Evolutionary conservation across 164 flowering plant species (phyloP), one percentile per base, ranked within the genome.

Genomic region (Aristolochia californica): DNA sequence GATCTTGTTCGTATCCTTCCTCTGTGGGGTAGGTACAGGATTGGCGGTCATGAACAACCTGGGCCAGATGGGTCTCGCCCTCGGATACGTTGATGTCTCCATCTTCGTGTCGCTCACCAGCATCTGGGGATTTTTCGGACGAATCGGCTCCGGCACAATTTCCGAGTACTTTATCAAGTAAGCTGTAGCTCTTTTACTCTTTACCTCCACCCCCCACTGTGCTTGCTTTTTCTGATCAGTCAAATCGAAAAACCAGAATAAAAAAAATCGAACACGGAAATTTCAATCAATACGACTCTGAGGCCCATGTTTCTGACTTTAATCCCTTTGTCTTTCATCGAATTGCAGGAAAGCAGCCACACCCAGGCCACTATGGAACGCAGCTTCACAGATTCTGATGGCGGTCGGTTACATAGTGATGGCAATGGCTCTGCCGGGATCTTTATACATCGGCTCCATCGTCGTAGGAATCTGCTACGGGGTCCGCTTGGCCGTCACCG

Each of bases 11-110:
- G 68, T 74, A 11, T 83, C 96, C 55, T 91, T 91, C 68, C 69
- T 91, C 13, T 87, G 91, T 24, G 96, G 97, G 8, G 97, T 91
- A 12, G 96, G 97, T 3, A 85, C 97, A 0, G 97, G 97, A 5
- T 59, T 91, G 75, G 77, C 94, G 0, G 97, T 88, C 59, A 82
- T 82, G 91, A 91, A 91, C 64, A 91, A 88, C 40, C 66, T 88
- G 87, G 96, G 89, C 0, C 97, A 91, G 74, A 91, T 91, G 65
- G 97, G 94, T 1, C 55, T 79, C 40, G 89, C 98, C 1, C 83
- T 91, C 16, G 96, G 98, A 4, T 80, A 84, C 66, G 63, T 60
- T 18, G 96, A 91, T 53, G 95, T 91, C 0, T 86, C 95, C 45
- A 81, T 84, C 0, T 88, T 88, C 56, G 90, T 88, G 1, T 91